Base-by-base conservation (phyloP, 805 yeast species). In the Candida hispaniensis region DNA sequence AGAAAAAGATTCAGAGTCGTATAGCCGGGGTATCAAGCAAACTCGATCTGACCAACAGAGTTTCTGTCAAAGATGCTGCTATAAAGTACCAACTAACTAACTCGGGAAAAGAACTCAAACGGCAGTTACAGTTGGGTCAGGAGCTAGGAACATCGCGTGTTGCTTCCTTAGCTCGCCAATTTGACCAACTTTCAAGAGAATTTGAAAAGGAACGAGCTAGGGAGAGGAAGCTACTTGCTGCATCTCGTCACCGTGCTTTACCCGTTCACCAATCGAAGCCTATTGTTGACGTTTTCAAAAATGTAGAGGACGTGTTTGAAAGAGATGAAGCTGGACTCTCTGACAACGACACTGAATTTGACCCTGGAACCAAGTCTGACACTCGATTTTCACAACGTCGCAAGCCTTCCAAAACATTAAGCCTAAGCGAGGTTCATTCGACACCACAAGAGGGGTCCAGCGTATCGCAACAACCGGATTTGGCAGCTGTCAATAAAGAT, bases 231-330 rank as follows among this genome's bases (percentile, higher is more conserved):
- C 74, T 77, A 42, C 51, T 81, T 26, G 64, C 71, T 26, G 64
- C 59, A 44, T 66, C 73, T 45, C 69, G 76, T 46, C 72, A 73
- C 51, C 64, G 75, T 41, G 82, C 88, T 0, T 60, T 65, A 9
- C 85, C 91, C 5, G 70, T 82, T 33, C 72, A 74, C 14, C 69
- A 75, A 2, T 74, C 91, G 1, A 75, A 71, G 41, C 97, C 98
- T 0, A 78, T 82, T 39, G 96, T 86, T 14, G 95, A 86, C 47
- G 79, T 91, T 15, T 91, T 79, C 52, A 75, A 82, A 45, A 77
- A 81, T 49, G 91, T 81, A 8, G 75, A 77, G 41, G 96, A 86
- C 57, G 95, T 93, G 1, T 91, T 83, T 5, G 79, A 71, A 38
- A 74, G 67, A 39, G 63, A 62, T 11, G 35, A 46, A 15, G 45